A percentile compares a stretch with the other conserved stretches of the same genome.
Evolutionary conservation across 2,329 filamentous ascomycete species (phyloP).

Genomic region (Apiospora marii): DNA sequence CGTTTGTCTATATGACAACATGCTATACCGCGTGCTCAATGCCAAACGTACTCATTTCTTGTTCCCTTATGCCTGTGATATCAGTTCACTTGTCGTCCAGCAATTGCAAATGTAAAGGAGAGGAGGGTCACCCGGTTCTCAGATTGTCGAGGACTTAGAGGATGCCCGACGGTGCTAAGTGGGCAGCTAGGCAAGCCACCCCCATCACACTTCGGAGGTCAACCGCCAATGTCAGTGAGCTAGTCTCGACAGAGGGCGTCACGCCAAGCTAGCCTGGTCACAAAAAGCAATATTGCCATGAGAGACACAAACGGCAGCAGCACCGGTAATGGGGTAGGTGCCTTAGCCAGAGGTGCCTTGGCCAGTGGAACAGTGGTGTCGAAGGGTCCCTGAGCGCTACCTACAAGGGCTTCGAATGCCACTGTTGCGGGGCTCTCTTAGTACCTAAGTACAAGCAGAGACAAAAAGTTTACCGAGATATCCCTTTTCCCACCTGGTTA

Average conservation of each 20-base stretch:
- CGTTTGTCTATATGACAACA: not conserved
- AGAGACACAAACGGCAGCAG: not conserved
- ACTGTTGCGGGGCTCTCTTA: not conserved
- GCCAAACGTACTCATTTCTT: not conserved
- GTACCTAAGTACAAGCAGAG: not conserved
- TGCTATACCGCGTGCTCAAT: not conserved
- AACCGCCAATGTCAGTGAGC: not conserved
- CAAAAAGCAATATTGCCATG: not conserved
- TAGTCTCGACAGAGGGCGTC: not conserved
- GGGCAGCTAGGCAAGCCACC: not conserved
- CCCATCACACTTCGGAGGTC: slow-evolving; percentile 1
- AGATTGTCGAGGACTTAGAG: not conserved
- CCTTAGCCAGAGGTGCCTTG: not conserved
- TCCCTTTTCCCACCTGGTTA: not conserved
- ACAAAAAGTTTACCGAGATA: not conserved
- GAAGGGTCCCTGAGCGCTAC: slow-evolving; percentile 2
- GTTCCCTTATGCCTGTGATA: not conserved
- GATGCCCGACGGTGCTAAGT: not conserved
- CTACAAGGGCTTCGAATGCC: not conserved
- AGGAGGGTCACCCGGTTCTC: not conserved
- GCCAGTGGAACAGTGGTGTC: not conserved
- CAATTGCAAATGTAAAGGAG: not conserved
- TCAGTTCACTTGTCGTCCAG: not conserved
- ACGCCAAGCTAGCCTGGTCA: not conserved
- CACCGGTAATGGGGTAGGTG: not conserved